Evolutionary conservation across 2,329 filamentous ascomycete species (phyloP), one percentile per base, ranked within the genome.

Genomic region (Xylariaceae sp.): DNA sequence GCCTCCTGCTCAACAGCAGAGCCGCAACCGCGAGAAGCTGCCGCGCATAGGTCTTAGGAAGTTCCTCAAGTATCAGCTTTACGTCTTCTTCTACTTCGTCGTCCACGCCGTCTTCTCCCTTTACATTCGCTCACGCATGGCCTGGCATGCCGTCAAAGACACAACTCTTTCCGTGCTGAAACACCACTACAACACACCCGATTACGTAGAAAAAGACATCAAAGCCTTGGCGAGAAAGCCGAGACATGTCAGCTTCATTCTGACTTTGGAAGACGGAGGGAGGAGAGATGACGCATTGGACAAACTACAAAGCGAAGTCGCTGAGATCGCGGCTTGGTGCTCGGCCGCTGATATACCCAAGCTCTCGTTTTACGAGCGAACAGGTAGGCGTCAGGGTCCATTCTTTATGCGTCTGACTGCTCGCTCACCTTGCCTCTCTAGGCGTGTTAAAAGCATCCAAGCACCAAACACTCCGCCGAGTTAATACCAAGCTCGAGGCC

Each of bases 141-240:
- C 81, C 41, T 93, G 89, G 68, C 85, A 91, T 62, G 79, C 84
- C 8, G 75, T 95, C 37, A 73, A 81, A 52, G 86, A 93, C 62
- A 83, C 87, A 45, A 70, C 91, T 49, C 79, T 89, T 39, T 87
- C 88, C 9, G 78, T 97, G 47, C 73, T 95, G 41, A 90, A 91
- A 64, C 93, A 98, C 69, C 94, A 98, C 68, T 93, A 98, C 65
- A 87, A 88, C 39, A 95, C 91, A 1, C 93, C 93, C 7, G 88
- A 95, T 61, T 81, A 95, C 60, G 95, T 98, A 53, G 82, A 85
- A 57, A 83, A 85, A 57, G 93, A 98, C 67, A 84, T 97, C 19
- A 81, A 81, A 62, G 74, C 76, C 9, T 66, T 98, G 43, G 76
- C 73, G 43, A 81, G 85, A 54, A 66, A 94, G 45, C 93, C 93